Percentiles rank a stretch among this genome's conserved stretches.
Conservation (phyloP, 495 filamentous ascomycete genomes). For the Clavariopsis aquatica region DNA sequence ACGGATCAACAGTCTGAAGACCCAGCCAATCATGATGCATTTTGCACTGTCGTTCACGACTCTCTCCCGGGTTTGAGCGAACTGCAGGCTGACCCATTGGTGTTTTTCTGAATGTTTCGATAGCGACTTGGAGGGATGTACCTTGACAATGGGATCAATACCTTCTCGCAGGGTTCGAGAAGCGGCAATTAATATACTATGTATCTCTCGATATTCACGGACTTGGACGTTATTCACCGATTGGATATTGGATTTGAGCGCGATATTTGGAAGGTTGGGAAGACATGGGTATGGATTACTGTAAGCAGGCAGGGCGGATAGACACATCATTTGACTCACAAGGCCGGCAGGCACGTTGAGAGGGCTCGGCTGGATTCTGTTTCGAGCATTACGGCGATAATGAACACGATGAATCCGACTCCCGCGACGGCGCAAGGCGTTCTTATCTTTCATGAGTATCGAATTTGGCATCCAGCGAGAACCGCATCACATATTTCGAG, state of each 20-base stretch:
- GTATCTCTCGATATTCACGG: slow-evolving; percentile 4
- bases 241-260: neutral
- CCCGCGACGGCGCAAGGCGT: neutral
- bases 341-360: neutral
- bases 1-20: slow-evolving; percentile 28
- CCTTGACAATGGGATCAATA: slow-evolving; percentile 5
- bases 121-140: slow-evolving; percentile 14
- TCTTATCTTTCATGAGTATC: neutral
- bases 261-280: slow-evolving; percentile 2
- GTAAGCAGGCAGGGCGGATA: neutral
- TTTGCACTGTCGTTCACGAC: slow-evolving; percentile 38
- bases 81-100: slow-evolving; percentile 33
- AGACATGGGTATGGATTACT: neutral
- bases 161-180: slow-evolving; percentile 1
- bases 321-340: neutral
- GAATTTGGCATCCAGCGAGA: neutral
- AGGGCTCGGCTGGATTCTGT: neutral
- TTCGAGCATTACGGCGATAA: neutral
- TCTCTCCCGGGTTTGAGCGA: slow-evolving; percentile 31
- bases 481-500: neutral
- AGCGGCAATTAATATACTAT: slow-evolving; percentile 1
- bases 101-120: slow-evolving; percentile 37
- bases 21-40: slow-evolving; percentile 33
- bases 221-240: slow-evolving; percentile 6
- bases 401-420: neutral